Conservation (phyloP, 139 green algal genomes). For the Ostreobium quekettii region DNA sequence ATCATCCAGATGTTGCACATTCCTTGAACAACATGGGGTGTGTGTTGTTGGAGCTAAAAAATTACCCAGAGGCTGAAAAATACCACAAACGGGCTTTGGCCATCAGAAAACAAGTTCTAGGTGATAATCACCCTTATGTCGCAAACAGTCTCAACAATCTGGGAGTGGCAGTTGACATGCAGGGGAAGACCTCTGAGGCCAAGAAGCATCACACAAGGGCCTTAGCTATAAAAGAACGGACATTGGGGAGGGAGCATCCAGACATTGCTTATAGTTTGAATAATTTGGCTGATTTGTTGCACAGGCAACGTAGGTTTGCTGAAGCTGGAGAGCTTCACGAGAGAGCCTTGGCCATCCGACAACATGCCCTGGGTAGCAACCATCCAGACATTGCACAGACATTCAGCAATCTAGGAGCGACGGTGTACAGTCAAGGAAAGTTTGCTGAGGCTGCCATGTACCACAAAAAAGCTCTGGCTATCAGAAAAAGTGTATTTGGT, state of each 20-base stretch:
- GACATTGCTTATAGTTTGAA: conserved; percentile 26
- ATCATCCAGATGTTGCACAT: too few species aligned
- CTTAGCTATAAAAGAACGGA: background rate
- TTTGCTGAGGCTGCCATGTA: conserved; percentile 24
- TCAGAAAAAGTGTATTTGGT: conserved; percentile 23
- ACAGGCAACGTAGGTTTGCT: conserved; percentile 18
- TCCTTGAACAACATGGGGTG: background rate
- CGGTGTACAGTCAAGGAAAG: conserved; percentile 17
- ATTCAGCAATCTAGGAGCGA: conserved; percentile 4
- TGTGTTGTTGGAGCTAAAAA: background rate
- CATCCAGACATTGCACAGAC: conserved; percentile 21
- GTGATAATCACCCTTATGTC: conserved; percentile 20
- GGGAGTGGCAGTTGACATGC: background rate
- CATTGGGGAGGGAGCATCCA: conserved; percentile 19
- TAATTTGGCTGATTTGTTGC: conserved; percentile 23
- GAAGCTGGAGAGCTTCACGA: conserved; percentile 26
- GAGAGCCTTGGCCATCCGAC: conserved; percentile 21
- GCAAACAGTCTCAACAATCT: background rate
- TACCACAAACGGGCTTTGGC: background rate
- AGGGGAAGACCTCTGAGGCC: too few species aligned
- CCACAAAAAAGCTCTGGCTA: conserved; percentile 25
- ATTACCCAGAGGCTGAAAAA: background rate
- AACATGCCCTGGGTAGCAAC: conserved; percentile 19
- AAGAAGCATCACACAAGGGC: background rate
- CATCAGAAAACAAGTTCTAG: background rate